phyloP scores from a whole-genome alignment of 2,329 filamentous ascomycete species.

The Arthrinium phaeospermum region DNA sequence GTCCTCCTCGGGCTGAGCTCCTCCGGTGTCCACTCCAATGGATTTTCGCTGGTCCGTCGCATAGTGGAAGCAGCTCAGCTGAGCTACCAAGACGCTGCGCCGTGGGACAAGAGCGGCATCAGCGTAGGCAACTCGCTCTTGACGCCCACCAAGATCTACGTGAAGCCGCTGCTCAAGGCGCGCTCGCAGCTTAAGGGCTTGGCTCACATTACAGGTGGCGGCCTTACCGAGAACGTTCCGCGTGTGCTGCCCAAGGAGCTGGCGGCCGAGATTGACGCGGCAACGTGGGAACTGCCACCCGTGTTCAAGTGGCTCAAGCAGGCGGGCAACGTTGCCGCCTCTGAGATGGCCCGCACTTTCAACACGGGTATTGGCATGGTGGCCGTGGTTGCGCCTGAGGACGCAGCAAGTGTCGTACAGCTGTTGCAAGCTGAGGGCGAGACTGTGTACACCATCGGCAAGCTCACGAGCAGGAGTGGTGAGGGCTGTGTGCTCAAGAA shows the following conservation, averaged over 20 bases:
- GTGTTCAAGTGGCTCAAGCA: constrained; percentile 89
- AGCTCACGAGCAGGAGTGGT: constrained; percentile 63
- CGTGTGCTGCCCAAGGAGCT: constrained; percentile 85
- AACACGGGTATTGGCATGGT: constrained; percentile 97
- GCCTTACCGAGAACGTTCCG: constrained; percentile 91
- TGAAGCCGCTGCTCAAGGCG: constrained; percentile 76
- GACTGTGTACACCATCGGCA: constrained; percentile 77
- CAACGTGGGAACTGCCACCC: constrained; percentile 74
- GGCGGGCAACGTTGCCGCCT: constrained; percentile 70
- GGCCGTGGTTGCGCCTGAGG: constrained; percentile 72
- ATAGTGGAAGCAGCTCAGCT: constrained; percentile 79
- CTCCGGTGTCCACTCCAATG: constrained; percentile 92
- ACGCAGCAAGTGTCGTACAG: constrained; percentile 64
- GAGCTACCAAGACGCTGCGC: constrained; percentile 72
- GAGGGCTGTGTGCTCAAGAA: constrained; percentile 69
- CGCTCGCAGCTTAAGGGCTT: constrained; percentile 80
- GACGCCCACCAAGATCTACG: constrained; percentile 92
- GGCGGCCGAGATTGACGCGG: constrained; percentile 80
- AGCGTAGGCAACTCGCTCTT: constrained; percentile 79
- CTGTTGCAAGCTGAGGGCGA: constrained; percentile 73
- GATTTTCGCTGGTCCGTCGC: constrained; percentile 93
- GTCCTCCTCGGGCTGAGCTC: constrained; percentile 85
- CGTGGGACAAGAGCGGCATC: constrained; percentile 66
- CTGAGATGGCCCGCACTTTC: constrained; percentile 91
- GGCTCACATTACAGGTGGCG: constrained; percentile 95